These are phyloP conservation scores for Talaromyces proteolyticus DNA, from an alignment of 495 filamentous ascomycete genomes.

Conservation along the genomic window DNA sequence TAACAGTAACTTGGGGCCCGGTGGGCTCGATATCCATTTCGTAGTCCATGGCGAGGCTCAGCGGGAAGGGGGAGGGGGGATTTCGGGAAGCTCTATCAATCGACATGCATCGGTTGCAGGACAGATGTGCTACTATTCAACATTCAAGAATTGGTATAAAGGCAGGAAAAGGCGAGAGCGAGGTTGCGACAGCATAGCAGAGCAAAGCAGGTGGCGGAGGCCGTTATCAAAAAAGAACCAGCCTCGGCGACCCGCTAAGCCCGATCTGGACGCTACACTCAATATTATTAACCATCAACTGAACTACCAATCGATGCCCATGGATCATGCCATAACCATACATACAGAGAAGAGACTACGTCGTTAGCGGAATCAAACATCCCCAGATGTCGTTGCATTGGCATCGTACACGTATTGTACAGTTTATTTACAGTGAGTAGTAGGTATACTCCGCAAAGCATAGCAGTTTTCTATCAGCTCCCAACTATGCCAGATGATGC, in stretches of 20 bases:
- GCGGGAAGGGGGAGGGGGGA: no score
- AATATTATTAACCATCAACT: no score
- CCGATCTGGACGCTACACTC: not conserved
- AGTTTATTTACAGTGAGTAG: not conserved
- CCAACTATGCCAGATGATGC: not conserved
- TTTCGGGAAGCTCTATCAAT: no score
- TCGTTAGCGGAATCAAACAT: no score
- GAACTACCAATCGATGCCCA: no score
- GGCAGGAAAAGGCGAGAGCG: not conserved
- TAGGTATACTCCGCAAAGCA: not conserved
- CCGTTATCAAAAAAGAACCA: not conserved
- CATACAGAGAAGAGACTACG: no score
- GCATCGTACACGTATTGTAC: not conserved
- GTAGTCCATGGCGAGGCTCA: constrained; percentile 60
- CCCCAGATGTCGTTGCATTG: not conserved
- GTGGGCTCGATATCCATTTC: constrained; percentile 62
- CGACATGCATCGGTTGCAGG: no score
- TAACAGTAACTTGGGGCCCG: constrained; percentile 65
- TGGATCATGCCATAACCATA: no score
- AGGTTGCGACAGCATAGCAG: no score
- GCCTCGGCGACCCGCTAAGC: not conserved
- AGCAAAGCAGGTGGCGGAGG: not conserved
- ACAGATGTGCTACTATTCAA: no score
- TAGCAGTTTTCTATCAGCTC: not conserved
- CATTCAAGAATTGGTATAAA: not conserved